phyloP scores from a whole-genome alignment of 2,329 filamentous ascomycete species.

The Diaporthe nobilis region DNA sequence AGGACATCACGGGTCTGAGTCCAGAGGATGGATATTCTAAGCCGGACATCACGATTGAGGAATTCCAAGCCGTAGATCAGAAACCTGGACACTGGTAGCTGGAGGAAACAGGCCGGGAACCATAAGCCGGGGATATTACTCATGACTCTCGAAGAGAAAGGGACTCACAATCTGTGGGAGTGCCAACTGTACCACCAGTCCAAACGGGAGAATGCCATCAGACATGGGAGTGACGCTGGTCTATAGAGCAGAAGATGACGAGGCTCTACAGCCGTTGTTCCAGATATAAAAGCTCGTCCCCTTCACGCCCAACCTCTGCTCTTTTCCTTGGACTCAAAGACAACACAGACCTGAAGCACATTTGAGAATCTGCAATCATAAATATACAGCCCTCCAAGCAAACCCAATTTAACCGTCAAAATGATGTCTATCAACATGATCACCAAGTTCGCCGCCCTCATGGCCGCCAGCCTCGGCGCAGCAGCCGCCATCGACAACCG shows the following conservation, averaged over 20 bases:
- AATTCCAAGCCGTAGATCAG: neutral
- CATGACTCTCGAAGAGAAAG: neutral
- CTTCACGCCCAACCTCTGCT: neutral
- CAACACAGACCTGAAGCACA: neutral
- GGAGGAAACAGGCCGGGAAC: neutral
- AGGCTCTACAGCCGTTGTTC: too few relatives aligned
- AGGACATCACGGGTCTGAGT: neutral
- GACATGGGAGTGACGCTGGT: too few relatives aligned
- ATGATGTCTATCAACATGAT: neutral
- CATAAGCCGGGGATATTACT: neutral
- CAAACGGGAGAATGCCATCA: neutral
- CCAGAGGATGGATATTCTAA: neutral
- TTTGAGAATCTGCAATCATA: neutral
- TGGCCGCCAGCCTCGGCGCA: neutral
- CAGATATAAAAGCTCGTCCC: neutral
- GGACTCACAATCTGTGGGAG: neutral
- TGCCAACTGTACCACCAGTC: too few relatives aligned
- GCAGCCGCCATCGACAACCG: neutral
- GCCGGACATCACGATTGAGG: neutral
- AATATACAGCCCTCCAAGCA: neutral
- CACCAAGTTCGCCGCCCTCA: neutral
- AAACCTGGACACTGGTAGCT: neutral
- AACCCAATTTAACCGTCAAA: neutral
- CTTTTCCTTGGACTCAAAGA: neutral
- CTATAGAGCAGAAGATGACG: neutral